Conservation (phyloP, 768 basidiomycete species). For the Holtermanniella nyarrowii region DNA sequence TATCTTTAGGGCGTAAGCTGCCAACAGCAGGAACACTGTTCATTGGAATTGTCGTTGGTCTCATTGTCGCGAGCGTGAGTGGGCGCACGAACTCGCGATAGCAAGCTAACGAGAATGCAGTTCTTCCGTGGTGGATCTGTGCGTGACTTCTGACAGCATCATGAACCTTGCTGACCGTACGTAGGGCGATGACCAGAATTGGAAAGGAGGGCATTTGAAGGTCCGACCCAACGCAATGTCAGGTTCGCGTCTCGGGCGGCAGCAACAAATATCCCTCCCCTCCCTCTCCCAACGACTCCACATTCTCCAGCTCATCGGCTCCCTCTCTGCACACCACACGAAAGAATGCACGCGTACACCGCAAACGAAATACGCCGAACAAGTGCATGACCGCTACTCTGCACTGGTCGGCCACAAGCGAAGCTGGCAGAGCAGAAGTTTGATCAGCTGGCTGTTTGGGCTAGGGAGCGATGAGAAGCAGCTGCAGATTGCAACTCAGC, state of each 20-base stretch:
- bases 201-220: constrained; percentile 23
- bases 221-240: constrained; percentile 25
- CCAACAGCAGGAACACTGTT: constrained; percentile 35
- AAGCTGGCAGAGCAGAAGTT: constrained; percentile 32
- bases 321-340: constrained; percentile 83
- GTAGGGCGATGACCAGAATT: background rate
- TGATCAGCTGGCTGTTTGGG: constrained; percentile 19
- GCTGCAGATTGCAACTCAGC: constrained; percentile 19
- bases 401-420: constrained; percentile 69
- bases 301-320: constrained; percentile 74
- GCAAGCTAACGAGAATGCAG: background rate
- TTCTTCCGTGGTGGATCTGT: background rate
- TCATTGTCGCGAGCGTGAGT: constrained; percentile 35
- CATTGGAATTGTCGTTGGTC: constrained; percentile 34
- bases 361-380: constrained; percentile 74
- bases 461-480: constrained; percentile 5
- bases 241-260: constrained; percentile 23
- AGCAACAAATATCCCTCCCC: constrained; percentile 48
- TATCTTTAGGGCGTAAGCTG: constrained; percentile 23
- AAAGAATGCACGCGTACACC: constrained; percentile 77
- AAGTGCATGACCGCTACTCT: constrained; percentile 74
- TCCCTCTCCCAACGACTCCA: constrained; percentile 73
- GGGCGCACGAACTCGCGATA: background rate
- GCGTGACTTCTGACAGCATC: constrained; percentile 5
- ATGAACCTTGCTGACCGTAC: background rate